phyloP scores from a whole-genome alignment of 2,329 filamentous ascomycete species.

The Aspergillus uvarum region DNA sequence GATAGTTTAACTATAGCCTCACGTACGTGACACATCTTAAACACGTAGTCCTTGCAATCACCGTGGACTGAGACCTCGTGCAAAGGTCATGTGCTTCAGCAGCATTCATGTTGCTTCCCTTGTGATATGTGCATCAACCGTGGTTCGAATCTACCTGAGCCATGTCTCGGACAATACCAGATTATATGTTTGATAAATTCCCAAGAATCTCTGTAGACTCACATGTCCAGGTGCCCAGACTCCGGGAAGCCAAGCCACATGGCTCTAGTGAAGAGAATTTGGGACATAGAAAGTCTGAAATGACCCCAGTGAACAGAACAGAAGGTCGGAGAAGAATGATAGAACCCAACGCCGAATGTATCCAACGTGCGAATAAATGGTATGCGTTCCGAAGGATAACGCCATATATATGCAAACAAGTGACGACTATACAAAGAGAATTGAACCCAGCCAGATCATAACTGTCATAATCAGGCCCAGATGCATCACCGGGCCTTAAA shows the following conservation, averaged over 20 bases:
- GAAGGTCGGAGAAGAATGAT: not conserved
- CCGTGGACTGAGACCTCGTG: not conserved
- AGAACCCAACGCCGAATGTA: constrained; percentile 9
- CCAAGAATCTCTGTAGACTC: not conserved
- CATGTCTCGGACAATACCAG: no score
- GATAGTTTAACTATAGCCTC: not conserved
- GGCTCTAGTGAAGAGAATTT: not conserved
- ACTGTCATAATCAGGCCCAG: constrained; percentile 8
- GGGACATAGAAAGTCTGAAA: constrained; percentile 15
- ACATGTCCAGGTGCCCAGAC: not conserved
- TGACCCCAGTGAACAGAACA: not conserved
- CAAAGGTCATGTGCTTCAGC: not conserved
- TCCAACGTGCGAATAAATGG: constrained; percentile 7
- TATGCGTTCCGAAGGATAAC: constrained; percentile 9
- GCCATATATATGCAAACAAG: constrained; percentile 14
- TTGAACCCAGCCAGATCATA: constrained; percentile 8
- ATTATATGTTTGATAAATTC: not conserved
- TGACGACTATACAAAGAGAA: constrained; percentile 1
- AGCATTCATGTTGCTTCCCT: not conserved
- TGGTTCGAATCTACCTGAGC: not conserved
- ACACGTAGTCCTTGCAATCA: not conserved
- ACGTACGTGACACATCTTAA: not conserved
- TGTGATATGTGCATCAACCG: not conserved
- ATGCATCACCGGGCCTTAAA: not conserved
- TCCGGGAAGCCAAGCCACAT: not conserved